These are phyloP conservation scores for Bipolaris oryzae DNA, from an alignment of 2,329 filamentous ascomycete genomes.

Conservation along the genomic window DNA sequence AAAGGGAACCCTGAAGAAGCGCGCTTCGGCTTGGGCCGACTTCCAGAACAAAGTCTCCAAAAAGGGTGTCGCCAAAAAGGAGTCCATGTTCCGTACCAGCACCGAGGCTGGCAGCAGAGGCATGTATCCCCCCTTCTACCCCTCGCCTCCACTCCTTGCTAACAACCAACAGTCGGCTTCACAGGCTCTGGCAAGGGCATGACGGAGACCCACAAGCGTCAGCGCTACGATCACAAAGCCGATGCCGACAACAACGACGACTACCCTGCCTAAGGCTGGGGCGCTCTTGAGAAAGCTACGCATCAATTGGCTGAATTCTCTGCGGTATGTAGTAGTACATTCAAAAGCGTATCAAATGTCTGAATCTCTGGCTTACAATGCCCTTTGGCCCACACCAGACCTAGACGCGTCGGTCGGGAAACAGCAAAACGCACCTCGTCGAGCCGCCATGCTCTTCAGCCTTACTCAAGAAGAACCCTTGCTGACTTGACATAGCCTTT, in stretches of 20 bases:
- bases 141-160: conserved; percentile 18
- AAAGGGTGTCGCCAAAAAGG: conserved; percentile 75
- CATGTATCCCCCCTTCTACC: conserved; percentile 52
- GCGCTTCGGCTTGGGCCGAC: conserved; percentile 93
- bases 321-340: conserved; percentile 14
- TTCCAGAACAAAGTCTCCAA: conserved; percentile 76
- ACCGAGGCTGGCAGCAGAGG: conserved; percentile 86
- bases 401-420: conserved; percentile 10
- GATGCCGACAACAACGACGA: conserved; percentile 37
- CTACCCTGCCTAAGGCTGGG: conserved; percentile 13
- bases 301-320: not conserved
- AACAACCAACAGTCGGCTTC: conserved; percentile 75
- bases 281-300: conserved; percentile 8
- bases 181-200: conserved; percentile 94
- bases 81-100: conserved; percentile 95
- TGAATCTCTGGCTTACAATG: conserved; percentile 31
- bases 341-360: not conserved
- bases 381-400: conserved; percentile 18
- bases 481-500: conserved; percentile 18
- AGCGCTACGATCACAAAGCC: conserved; percentile 75
- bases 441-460: conserved; percentile 6
- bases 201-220: conserved; percentile 86
- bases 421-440: conserved; percentile 4
- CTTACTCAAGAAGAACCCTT: not conserved
- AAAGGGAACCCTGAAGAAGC: conserved; percentile 86